Percentiles rank a stretch among this genome's conserved stretches.
These are phyloP conservation scores for Physcomitrellopsis africana DNA, from an alignment of 225 moss, liverwort and hornwort genomes.

Conservation along the genomic window DNA sequence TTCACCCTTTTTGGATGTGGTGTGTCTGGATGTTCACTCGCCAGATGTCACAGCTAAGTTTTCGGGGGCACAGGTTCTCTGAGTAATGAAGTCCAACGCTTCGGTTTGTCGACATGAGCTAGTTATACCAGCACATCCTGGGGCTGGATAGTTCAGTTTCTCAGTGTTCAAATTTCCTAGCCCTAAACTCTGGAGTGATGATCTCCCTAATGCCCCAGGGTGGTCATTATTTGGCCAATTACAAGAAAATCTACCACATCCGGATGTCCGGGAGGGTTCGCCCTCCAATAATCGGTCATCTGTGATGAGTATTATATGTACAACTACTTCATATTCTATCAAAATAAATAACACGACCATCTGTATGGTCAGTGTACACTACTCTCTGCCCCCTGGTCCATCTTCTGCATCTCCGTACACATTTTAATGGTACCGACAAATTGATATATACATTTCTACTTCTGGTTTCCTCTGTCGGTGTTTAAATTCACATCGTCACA, in stretches of 20 bases:
- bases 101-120: conserved; percentile 30
- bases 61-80: conserved; percentile 41
- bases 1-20: conserved; percentile 19
- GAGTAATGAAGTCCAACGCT: conserved; percentile 47
- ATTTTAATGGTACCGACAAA: background rate
- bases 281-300: background rate
- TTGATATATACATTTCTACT: background rate
- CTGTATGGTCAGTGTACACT: conserved; percentile 10
- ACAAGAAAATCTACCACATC: conserved; percentile 30
- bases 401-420: background rate
- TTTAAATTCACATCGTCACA: too few species aligned
- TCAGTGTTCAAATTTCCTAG: conserved; percentile 34
- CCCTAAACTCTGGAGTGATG: conserved; percentile 45
- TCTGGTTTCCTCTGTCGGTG: too few species aligned
- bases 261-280: conserved; percentile 27
- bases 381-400: background rate
- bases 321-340: conserved; percentile 23
- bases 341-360: background rate
- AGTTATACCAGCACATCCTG: background rate
- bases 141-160: conserved; percentile 30
- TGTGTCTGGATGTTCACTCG: conserved; percentile 30
- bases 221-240: conserved; percentile 44
- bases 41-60: conserved; percentile 23
- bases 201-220: conserved; percentile 29
- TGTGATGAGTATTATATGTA: conserved; percentile 11